Evolutionary conservation across 768 basidiomycete species (phyloP).

Genomic region (Pleurotus djamor): DNA sequence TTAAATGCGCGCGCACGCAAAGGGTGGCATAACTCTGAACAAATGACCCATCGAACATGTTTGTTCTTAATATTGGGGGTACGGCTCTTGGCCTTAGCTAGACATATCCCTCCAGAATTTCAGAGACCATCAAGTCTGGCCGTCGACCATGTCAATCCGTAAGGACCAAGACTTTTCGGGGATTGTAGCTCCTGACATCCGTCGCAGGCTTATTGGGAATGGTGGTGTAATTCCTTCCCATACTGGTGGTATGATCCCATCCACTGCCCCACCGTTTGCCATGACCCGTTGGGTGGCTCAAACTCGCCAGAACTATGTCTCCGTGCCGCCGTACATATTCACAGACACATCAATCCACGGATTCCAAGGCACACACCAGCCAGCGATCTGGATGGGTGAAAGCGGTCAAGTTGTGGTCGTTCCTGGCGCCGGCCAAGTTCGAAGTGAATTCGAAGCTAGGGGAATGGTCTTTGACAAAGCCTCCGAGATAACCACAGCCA

Average conservation of each 20-base stretch:
- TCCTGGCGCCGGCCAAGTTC: constrained; percentile 40
- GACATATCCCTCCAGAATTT: background rate
- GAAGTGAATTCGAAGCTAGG: constrained; percentile 54
- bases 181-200: background rate
- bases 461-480: constrained; percentile 52
- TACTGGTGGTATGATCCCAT: constrained; percentile 60
- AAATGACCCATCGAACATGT: background rate
- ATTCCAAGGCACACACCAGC: constrained; percentile 62
- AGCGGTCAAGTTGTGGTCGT: constrained; percentile 44
- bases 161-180: background rate
- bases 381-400: constrained; percentile 70
- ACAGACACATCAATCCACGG: constrained; percentile 44
- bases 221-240: constrained; percentile 49
- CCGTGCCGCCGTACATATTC: constrained; percentile 49
- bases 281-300: constrained; percentile 69
- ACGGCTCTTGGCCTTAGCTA: background rate
- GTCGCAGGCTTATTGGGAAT: constrained; percentile 41
- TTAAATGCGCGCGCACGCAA: background rate
- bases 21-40: background rate
- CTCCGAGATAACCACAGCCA: constrained; percentile 51
- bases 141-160: constrained; percentile 29
- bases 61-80: background rate
- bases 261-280: constrained; percentile 56
- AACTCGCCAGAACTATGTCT: constrained; percentile 57
- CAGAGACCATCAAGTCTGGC: constrained; percentile 18